Evolutionary conservation across 305 asterid species (phyloP).

Genomic region (Caryopteris hybrid): DNA sequence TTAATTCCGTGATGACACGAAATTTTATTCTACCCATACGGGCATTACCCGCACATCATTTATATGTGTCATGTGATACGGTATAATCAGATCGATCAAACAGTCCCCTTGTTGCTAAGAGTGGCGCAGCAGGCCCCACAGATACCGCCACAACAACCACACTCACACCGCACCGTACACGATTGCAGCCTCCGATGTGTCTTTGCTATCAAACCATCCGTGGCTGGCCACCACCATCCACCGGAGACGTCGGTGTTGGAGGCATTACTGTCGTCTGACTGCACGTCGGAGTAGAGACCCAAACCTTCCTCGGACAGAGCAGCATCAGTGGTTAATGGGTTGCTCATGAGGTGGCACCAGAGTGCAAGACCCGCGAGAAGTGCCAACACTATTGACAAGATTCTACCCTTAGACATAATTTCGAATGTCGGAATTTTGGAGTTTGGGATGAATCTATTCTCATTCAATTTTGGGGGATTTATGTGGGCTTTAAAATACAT

Average conservation of each 20-base stretch:
- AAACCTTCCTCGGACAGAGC: background rate
- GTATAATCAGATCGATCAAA: slow-evolving; percentile 2
- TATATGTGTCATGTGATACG: too few relatives aligned
- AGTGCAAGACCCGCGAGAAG: slow-evolving; percentile 12
- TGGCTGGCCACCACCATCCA: background rate
- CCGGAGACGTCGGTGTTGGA: background rate
- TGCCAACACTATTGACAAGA: background rate
- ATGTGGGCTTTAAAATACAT: too few relatives aligned
- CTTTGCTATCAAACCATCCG: background rate
- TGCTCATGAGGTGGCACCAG: background rate
- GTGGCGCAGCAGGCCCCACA: slow-evolving; percentile 11
- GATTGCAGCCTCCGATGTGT: slow-evolving; percentile 20
- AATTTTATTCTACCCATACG: too few relatives aligned
- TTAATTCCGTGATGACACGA: too few relatives aligned
- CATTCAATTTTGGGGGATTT: too few relatives aligned
- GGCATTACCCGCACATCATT: background rate
- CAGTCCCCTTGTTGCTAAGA: background rate
- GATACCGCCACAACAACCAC: slow-evolving; percentile 23
- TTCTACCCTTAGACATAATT: slow-evolving; percentile 6
- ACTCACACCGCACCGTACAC: background rate
- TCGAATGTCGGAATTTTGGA: background rate
- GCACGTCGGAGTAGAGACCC: background rate
- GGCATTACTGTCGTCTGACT: background rate
- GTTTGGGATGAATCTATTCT: too few relatives aligned
- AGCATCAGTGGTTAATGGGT: background rate